These are phyloP conservation scores for Globisporangium yorkense DNA, from an alignment of 352 stramenopile species.

Conservation along the genomic window DNA sequence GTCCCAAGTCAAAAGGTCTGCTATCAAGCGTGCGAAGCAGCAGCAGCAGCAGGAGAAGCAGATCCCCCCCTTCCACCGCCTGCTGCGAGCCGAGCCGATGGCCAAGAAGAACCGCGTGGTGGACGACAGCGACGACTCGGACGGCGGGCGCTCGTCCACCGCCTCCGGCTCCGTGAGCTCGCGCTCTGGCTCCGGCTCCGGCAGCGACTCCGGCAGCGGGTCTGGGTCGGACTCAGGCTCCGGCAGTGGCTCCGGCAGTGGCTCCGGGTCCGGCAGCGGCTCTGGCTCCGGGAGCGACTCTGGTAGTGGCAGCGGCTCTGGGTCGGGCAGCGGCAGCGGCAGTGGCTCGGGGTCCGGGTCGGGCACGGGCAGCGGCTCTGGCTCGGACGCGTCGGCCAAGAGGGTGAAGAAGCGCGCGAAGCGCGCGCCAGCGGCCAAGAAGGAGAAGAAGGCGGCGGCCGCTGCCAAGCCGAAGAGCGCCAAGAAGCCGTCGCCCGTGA, in stretches of 20 bases:
- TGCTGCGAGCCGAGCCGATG: not conserved
- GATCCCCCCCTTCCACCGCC: not conserved
- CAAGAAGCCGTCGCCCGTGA: conserved; percentile 17
- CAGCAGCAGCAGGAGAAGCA: too few relatives aligned
- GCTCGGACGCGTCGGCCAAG: conserved; percentile 23
- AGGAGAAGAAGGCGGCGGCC: conserved; percentile 26
- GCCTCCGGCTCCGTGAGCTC: conserved; percentile 55
- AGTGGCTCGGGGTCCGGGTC: conserved; percentile 21
- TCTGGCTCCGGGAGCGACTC: conserved; percentile 23
- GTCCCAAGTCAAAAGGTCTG: too few relatives aligned
- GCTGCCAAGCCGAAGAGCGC: conserved; percentile 27
- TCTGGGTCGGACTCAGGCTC: conserved; percentile 19
- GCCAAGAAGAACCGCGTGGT: conserved; percentile 61
- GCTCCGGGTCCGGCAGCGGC: conserved; percentile 25
- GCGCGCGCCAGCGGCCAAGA: conserved; percentile 21
- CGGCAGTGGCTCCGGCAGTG: conserved; percentile 24
- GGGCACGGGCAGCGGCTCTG: conserved; percentile 19
- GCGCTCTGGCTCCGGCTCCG: conserved; percentile 26
- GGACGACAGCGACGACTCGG: conserved; percentile 66
- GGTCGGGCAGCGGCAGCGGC: conserved; percentile 23
- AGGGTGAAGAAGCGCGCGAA: conserved; percentile 52
- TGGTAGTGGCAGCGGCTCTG: conserved; percentile 19
- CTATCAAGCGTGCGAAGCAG: too few relatives aligned
- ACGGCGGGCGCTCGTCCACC: conserved; percentile 39
- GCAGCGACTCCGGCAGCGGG: conserved; percentile 30